Base-by-base conservation (phyloP, 495 filamentous ascomycete genomes). In the Aspergillus mulundensis region DNA sequence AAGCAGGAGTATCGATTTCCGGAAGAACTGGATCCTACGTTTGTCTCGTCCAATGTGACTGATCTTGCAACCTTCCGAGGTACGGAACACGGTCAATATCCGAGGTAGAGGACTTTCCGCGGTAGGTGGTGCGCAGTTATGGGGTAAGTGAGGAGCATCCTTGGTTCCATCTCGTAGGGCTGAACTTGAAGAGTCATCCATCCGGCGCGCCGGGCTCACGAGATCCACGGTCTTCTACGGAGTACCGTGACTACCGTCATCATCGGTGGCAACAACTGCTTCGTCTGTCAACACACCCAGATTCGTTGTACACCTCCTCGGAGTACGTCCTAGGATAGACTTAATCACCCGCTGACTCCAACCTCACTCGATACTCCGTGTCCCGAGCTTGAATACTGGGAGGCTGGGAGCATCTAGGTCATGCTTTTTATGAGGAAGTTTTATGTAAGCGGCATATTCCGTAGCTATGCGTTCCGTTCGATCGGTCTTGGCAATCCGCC, bases 91-190 rank as follows among this genome's bases (percentile, higher is more conserved):
- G 2, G 32, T 36, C 11, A 28, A 8, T n/a, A 8, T 8, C 25
- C 25, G 25, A 28, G 25, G 25, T 28, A 3, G 8, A 28, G 25
- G 25, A 28, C n/a, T 28, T 28, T 28, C 25, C 25, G 25, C 25
- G 25, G 25, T 28, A 28, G 25, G 32, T 15, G 32, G 6, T 36
- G 5, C 32, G 32, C 12, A 36, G 32, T 10, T 40, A 40, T 40
- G 38, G 38, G n/a, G 38, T 23, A 14, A 19, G 23, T 28, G 43
- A 36, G 32, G 43, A 28, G 23, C 23, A 18, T 50, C 38, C 15
- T 44, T 54, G 25, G 41, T 45, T 52, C 24, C 20, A 25, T 54
- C 16, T 36, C 40, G 19, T 54, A 54, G 51, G 51, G 51, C 51
- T 54, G 51, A n/a, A n/a, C n/a, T n/a, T n/a, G n/a, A 54, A 38